Evolutionary conservation across 2,329 filamentous ascomycete species (phyloP), one percentile per base, ranked within the genome.

Genomic region (Monilinia vaccinii-corymbosi): DNA sequence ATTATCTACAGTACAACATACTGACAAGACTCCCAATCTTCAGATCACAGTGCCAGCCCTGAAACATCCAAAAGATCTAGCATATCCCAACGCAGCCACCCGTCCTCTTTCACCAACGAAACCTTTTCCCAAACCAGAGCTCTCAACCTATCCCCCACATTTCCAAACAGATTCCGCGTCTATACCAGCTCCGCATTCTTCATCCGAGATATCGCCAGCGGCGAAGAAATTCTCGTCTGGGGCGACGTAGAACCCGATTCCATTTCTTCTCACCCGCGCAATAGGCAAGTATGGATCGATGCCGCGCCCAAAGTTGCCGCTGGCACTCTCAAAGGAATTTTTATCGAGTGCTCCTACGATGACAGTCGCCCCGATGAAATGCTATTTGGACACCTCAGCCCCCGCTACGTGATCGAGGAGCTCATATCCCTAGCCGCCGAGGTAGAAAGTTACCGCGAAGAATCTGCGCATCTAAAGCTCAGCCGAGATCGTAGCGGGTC

Each of bases 331-430:
- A 81, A 80, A 0, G 93, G 87, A 13, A 88, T 99, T 14, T 93
- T 97, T 70, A 95, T 99, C 67, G 94, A 99, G 76, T 97, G 93
- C 73, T 96, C 90, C 63, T 99, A 93, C 72, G 88, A 91, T 63
- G 87, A 97, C 72, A 82, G 83, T 9, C 87, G 91, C 68, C 80
- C 83, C 25, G 86, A 94, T 62, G 85, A 88, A 53, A 82, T 86
- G 0, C 79, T 99, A 0, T 99, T 91, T 65, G 94, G 94, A 0
- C 94, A 99, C 68, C 77, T 99, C 16, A 89, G 90, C 42, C 94
- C 94, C 0, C 79, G 85, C 0, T 94, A 91, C 71, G 75, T 99
- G 14, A 83, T 93, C 28, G 82, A 88, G 49, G 94, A 99, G 73
- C 78, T 99, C 61, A 78, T 78, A 38, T 79, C 76, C 0, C 79